Conservation (phyloP, 2,329 filamentous ascomycete genomes). For the Trichoderma aggressivum region DNA sequence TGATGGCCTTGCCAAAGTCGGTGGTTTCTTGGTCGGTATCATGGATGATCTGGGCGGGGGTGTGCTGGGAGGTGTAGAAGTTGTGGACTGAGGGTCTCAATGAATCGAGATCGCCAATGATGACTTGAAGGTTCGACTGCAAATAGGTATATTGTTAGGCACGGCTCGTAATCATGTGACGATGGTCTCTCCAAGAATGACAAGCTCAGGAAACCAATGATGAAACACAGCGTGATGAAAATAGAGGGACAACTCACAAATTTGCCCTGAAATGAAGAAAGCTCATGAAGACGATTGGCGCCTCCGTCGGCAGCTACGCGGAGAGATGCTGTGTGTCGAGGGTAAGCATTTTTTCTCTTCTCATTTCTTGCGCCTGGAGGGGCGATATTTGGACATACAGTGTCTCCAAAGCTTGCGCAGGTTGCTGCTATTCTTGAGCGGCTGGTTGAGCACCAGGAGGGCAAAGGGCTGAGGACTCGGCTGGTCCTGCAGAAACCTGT, state of each 20-base stretch:
- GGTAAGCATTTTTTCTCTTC: neutral
- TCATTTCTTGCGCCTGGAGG: neutral
- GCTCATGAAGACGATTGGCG: slow-evolving; percentile 67
- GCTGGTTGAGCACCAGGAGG: slow-evolving; percentile 52
- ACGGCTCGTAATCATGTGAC: neutral
- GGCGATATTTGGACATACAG: slow-evolving; percentile 33
- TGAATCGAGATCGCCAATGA: slow-evolving; percentile 92
- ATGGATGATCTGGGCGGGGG: slow-evolving; percentile 58
- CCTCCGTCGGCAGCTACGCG: slow-evolving; percentile 87
- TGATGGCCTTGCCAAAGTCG: slow-evolving; percentile 83
- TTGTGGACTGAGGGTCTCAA: slow-evolving; percentile 57
- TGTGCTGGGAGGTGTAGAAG: slow-evolving; percentile 60
- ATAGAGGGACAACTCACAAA: slow-evolving; percentile 34
- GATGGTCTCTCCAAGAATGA: neutral
- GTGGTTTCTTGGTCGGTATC: slow-evolving; percentile 83
- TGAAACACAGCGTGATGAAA: neutral
- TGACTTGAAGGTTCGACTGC: slow-evolving; percentile 61
- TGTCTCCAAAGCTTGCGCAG: slow-evolving; percentile 50
- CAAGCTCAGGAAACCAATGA: neutral
- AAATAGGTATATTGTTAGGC: neutral
- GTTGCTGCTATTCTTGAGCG: slow-evolving; percentile 43
- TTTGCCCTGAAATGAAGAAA: slow-evolving; percentile 41
- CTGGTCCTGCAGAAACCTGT: slow-evolving; percentile 35
- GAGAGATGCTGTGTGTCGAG: slow-evolving; percentile 50
- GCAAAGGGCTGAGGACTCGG: slow-evolving; percentile 38